Conservation (phyloP, 805 yeast species). For the Candida gorgasii region DNA sequence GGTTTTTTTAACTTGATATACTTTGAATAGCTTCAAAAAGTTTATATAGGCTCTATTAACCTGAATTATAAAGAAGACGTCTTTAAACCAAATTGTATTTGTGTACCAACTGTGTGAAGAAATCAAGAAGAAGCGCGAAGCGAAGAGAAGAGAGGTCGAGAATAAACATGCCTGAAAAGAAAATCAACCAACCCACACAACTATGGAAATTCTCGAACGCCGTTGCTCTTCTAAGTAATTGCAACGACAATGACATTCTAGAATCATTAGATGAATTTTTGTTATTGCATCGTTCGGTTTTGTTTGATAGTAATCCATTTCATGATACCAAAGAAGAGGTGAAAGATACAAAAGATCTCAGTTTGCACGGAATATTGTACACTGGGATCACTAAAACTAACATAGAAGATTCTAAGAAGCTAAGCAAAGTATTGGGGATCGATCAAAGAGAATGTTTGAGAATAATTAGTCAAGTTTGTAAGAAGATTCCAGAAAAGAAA, state of each 20-base stretch:
- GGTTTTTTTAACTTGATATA: too few species aligned
- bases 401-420: constrained; percentile 38
- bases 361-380: constrained; percentile 43
- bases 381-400: constrained; percentile 33
- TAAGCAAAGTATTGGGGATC: constrained; percentile 40
- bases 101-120: too few species aligned
- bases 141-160: neutral
- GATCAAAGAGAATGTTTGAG: constrained; percentile 51
- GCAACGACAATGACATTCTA: constrained; percentile 30
- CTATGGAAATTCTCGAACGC: constrained; percentile 45
- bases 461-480: constrained; percentile 41
- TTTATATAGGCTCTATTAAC: too few species aligned
- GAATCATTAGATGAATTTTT: constrained; percentile 44
- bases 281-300: constrained; percentile 28
- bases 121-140: too few species aligned
- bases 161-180: neutral
- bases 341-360: constrained; percentile 26
- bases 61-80: too few species aligned
- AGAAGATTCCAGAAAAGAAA: constrained; percentile 37
- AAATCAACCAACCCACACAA: constrained; percentile 32
- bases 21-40: too few species aligned
- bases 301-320: constrained; percentile 36
- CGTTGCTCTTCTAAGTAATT: constrained; percentile 28
- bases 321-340: constrained; percentile 1
- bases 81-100: too few species aligned